Evolutionary conservation across 2,329 filamentous ascomycete species (phyloP).

Genomic region (Colletotrichum endophyticum): DNA sequence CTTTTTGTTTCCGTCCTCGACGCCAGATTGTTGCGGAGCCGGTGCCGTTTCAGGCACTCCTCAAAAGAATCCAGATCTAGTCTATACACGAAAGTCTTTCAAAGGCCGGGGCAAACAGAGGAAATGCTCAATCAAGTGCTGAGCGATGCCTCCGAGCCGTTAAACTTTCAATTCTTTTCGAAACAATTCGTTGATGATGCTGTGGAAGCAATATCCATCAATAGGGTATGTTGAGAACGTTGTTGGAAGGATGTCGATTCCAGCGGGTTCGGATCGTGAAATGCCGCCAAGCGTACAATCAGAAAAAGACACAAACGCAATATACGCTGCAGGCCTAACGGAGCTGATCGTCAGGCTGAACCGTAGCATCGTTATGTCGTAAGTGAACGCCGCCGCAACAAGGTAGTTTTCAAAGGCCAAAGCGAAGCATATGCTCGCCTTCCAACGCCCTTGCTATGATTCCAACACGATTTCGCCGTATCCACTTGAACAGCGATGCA

Average conservation of each 20-base stretch:
- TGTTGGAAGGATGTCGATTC: neutral
- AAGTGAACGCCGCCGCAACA: neutral
- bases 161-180: conserved; percentile 1
- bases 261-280: neutral
- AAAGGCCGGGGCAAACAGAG: neutral
- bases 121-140: neutral
- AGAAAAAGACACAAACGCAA: conserved; percentile 7
- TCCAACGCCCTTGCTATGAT: conserved; percentile 1
- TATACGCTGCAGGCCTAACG: neutral
- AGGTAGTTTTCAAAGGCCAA: neutral
- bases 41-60: neutral
- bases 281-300: neutral
- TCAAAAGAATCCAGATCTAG: conserved; percentile 13
- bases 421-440: conserved; percentile 8
- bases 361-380: conserved; percentile 23
- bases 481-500: conserved; percentile 21
- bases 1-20: conserved; percentile 3
- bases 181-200: conserved; percentile 7
- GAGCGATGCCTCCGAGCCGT: neutral
- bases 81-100: conserved; percentile 20
- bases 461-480: conserved; percentile 14
- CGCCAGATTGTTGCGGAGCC: neutral
- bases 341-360: conserved; percentile 2
- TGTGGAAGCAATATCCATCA: neutral
- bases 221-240: neutral